Evolutionary conservation across 768 basidiomycete genomes (phyloP).

Genomic region (Mycena haematopus): DNA sequence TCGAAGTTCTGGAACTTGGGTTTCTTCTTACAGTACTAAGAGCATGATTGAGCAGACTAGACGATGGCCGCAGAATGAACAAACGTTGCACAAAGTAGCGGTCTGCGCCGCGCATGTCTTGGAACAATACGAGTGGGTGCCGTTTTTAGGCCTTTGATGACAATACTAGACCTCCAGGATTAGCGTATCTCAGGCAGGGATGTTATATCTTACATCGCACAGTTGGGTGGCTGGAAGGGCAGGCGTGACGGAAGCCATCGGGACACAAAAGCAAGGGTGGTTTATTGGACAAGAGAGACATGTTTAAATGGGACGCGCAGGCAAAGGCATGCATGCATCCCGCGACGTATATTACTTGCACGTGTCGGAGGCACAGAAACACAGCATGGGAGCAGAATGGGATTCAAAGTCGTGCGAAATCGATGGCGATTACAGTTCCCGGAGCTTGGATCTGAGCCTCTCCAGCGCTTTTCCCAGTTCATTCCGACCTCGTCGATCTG

Average conservation of each 20-base stretch:
- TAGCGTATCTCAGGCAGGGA: constrained; percentile 4
- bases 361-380: constrained; percentile 25
- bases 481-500: constrained; percentile 69
- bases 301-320: constrained; percentile 30
- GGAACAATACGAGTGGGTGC: constrained; percentile 54
- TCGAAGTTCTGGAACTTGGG: constrained; percentile 65
- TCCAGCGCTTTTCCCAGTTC: constrained; percentile 77
- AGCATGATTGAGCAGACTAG: constrained; percentile 2
- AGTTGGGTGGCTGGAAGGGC: constrained; percentile 35
- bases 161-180: constrained; percentile 47
- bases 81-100: constrained; percentile 51
- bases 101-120: constrained; percentile 61
- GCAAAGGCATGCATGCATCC: constrained; percentile 21
- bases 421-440: constrained; percentile 36
- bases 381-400: constrained; percentile 11
- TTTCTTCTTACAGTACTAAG: constrained; percentile 61
- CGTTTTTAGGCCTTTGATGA: constrained; percentile 55
- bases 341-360: constrained; percentile 24
- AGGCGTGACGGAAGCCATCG: constrained; percentile 39
- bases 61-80: constrained; percentile 24
- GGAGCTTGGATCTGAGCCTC: constrained; percentile 63
- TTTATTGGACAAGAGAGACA: constrained; percentile 20
- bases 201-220: constrained; percentile 45
- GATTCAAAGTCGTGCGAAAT: constrained; percentile 11
- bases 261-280: constrained; percentile 16